phyloP scores from a whole-genome alignment of 2,329 filamentous ascomycete genomes.

The Penicillium italicum region DNA sequence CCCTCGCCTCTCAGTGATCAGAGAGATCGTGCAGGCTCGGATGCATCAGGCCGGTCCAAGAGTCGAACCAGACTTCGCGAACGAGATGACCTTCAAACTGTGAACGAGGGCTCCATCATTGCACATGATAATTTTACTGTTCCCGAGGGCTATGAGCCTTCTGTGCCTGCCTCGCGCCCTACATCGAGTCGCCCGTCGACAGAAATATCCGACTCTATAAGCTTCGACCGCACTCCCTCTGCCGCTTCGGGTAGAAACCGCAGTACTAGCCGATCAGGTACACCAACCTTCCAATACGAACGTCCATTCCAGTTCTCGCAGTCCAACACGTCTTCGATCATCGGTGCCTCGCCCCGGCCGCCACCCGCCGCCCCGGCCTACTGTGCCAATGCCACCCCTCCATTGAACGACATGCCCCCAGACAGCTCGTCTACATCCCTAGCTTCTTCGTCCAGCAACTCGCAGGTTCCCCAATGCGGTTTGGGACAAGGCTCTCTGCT shows the following conservation, averaged over 20 bases:
- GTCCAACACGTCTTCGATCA: slow-evolving; percentile 31
- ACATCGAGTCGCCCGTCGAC: slow-evolving; percentile 39
- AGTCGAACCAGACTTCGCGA: slow-evolving; percentile 53
- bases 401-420: slow-evolving; percentile 45
- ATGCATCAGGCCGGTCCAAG: slow-evolving; percentile 52
- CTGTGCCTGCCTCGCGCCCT: slow-evolving; percentile 27
- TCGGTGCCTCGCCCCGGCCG: slow-evolving; percentile 41
- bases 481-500: slow-evolving; percentile 36
- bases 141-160: slow-evolving; percentile 27
- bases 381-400: slow-evolving; percentile 53
- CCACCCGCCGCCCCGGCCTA: slow-evolving; percentile 47
- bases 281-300: slow-evolving; percentile 36
- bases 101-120: slow-evolving; percentile 44
- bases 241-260: slow-evolving; percentile 39
- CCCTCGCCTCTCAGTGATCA: slow-evolving; percentile 39
- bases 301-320: slow-evolving; percentile 30
- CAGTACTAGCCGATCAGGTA: slow-evolving; percentile 38
- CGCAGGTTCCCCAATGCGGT: slow-evolving; percentile 30
- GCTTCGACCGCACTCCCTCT: slow-evolving; percentile 39
- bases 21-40: slow-evolving; percentile 55
- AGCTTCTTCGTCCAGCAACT: slow-evolving; percentile 20
- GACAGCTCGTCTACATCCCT: slow-evolving; percentile 40
- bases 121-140: slow-evolving; percentile 26
- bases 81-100: slow-evolving; percentile 53
- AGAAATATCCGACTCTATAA: slow-evolving; percentile 28